Evolutionary conservation across 495 filamentous ascomycete species (phyloP), one percentile per base, ranked within the genome.

Genomic region (Zalerion maritima): DNA sequence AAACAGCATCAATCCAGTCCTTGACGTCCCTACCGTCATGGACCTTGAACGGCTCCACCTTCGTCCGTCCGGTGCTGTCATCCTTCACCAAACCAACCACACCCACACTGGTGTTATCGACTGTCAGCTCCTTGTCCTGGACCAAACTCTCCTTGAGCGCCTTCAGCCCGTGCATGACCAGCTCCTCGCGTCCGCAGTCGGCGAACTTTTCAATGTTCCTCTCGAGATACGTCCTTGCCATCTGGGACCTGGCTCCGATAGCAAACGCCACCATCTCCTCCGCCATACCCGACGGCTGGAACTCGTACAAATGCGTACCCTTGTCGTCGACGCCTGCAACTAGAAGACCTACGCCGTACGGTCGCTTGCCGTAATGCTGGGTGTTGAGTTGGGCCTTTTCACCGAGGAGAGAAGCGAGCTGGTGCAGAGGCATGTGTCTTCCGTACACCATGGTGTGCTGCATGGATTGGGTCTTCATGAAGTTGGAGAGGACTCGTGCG

Each of bases 391-490:
- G 89, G 21, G 89, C 89, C 57, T 92, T 87, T 58, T 92, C 83
- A 43, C 77, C 87, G 50, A 97, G 94, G 53, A 84, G 75, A 14
- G 69, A 63, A 29, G 93, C 84, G 41, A 94, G 80, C 18, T 79
- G 77, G 49, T 82, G 73, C 50, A 96, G 62, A 10, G 80, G 81
- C 44, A 97, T 85, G 33, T 84, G 73, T 28, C 89, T 87, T 58
- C 77, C 85, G 69, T 92, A 96, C 33, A 85, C 91, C 47, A 97
- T 79, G 47, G 83, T 83, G 34, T 83, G 84, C 50, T 82, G 79
- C 43, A 97, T 83, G 29, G 81, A 91, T 60, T 96, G 89, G 59
- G 92, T 83, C 64, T 94, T 94, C 89, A 97, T 94, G 69, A 93
- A 96, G 72, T 96, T 96, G 64, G 86, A 94, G 45, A 97, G 85